Evolutionary conservation across 169 alveolate species (phyloP), one percentile per base, ranked within the genome.

Genomic region (Pseudocohnilembus persalinus): DNA sequence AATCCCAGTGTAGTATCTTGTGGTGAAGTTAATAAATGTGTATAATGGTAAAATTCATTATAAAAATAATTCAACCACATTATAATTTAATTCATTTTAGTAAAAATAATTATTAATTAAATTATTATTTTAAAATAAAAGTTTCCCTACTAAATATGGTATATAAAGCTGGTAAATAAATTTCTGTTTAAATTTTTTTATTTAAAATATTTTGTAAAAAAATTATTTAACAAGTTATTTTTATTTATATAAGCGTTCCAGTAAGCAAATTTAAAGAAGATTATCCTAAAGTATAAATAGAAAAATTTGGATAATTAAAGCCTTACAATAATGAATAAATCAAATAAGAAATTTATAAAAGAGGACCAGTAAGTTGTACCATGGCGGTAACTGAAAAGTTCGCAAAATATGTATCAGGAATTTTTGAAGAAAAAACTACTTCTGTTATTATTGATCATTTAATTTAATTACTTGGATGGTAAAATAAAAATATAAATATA

Each of bases 381-480:
- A n/a, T n/a, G n/a, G n/a, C n/a, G n/a, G n/a, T n/a, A n/a, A n/a
- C n/a, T n/a, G n/a, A n/a, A n/a, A n/a, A n/a, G n/a, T n/a, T n/a
- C n/a, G n/a, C n/a, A n/a, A n/a, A 78, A 16, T 95, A 95, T 79
- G 81, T 75, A 24, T 93, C 94, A 72, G 97, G 97, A 29, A 90
- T 95, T 34, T 92, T 81, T 76, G 68, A 82, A 25, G 92, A 94
- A 82, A 4, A 31, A 33, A 6, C 1, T 73, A 27, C n/a, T 32
- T 78, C 74, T 84, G 89, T 1, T 77, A 73, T 29, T 90, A 49
- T 20, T 49, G 20, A 49, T 49, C 26, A 49, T 49, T 49, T 11
- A 20, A 11, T 11, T 49, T 49, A 49, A 11, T 49, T 49, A 49
- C 20, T 49, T 49, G 4, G 4, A 11, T 49, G 20, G 4, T 49